These are phyloP conservation scores for Mediolabrus comicus DNA, from an alignment of 108 stramenopile genomes.

Conservation along the genomic window DNA sequence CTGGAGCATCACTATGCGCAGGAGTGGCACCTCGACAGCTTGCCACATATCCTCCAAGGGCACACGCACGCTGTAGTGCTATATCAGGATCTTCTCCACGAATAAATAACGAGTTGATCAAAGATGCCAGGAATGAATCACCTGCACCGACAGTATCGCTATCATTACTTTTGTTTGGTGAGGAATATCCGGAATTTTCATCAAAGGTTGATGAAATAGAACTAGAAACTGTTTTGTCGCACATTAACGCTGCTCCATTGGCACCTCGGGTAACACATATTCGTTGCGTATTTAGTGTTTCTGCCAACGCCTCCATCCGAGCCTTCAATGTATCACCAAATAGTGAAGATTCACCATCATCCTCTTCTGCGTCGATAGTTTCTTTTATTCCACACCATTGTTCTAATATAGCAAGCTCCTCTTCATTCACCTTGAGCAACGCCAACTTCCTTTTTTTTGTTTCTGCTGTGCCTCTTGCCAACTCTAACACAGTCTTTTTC, in stretches of 20 bases:
- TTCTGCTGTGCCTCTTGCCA: slow-evolving; percentile 22
- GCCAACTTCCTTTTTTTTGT: slow-evolving; percentile 11
- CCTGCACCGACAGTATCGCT: slow-evolving; percentile 49
- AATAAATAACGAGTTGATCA: slow-evolving; percentile 30
- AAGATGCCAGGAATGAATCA: slow-evolving; percentile 43
- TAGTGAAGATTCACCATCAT: too few species aligned
- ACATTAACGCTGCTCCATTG: slow-evolving; percentile 38
- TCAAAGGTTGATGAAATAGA: slow-evolving; percentile 6
- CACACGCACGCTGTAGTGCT: slow-evolving; percentile 36
- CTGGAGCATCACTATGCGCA: slow-evolving; percentile 39
- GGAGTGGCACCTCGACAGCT: slow-evolving; percentile 44
- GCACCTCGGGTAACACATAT: slow-evolving; percentile 46
- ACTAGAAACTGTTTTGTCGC: slow-evolving; percentile 1
- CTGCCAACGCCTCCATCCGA: slow-evolving; percentile 33
- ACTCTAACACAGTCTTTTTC: slow-evolving; percentile 12
- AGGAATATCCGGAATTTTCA: slow-evolving; percentile 26
- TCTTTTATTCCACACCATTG: slow-evolving; percentile 28
- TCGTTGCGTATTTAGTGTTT: slow-evolving; percentile 23
- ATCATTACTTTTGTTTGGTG: not conserved
- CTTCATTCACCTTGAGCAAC: slow-evolving; percentile 51
- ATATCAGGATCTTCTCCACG: slow-evolving; percentile 11
- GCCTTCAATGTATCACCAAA: slow-evolving; percentile 13
- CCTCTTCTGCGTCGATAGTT: not conserved
- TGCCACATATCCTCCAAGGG: slow-evolving; percentile 45
- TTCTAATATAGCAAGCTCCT: slow-evolving; percentile 34